These are phyloP conservation scores for Colletotrichum tropicicola DNA, from an alignment of 2,329 filamentous ascomycete genomes.

Conservation along the genomic window DNA sequence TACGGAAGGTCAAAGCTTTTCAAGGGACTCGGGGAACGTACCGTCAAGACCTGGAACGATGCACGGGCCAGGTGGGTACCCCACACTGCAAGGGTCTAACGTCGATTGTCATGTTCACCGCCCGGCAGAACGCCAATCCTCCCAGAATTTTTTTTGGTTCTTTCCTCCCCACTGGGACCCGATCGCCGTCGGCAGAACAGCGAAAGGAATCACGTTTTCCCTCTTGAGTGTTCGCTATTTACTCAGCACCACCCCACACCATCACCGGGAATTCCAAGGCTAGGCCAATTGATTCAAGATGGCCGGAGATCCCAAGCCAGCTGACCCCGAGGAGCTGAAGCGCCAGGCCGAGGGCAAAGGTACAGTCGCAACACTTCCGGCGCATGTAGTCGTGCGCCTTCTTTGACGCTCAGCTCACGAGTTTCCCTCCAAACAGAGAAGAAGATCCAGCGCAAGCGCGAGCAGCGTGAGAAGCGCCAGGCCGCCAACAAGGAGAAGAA, in stretches of 20 bases:
- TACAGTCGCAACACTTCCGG: neutral
- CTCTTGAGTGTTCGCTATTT: too few species aligned
- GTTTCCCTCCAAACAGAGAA: slow-evolving; percentile 40
- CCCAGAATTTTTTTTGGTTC: slow-evolving; percentile 23
- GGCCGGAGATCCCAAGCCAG: neutral
- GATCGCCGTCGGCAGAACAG: too few species aligned
- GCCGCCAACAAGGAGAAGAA: slow-evolving; percentile 47
- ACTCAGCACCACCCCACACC: too few species aligned
- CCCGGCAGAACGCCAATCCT: slow-evolving; percentile 40
- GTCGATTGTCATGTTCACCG: slow-evolving; percentile 32
- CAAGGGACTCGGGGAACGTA: neutral
- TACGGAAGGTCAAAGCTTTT: slow-evolving; percentile 16
- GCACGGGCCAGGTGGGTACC: too few species aligned
- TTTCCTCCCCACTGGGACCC: slow-evolving; percentile 29
- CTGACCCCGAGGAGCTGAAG: slow-evolving; percentile 31
- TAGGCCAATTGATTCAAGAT: too few species aligned
- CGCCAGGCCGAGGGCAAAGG: slow-evolving; percentile 12
- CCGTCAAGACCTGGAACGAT: neutral
- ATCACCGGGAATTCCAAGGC: too few species aligned
- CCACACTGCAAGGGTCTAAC: slow-evolving; percentile 1
- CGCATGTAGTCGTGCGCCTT: neutral
- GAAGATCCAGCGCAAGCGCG: slow-evolving; percentile 37
- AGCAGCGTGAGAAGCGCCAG: slow-evolving; percentile 36
- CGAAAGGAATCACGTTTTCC: too few species aligned
- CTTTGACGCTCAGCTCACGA: too few species aligned